Conservation (phyloP, 345 rosid species). For the Melastoma malabathricum region DNA sequence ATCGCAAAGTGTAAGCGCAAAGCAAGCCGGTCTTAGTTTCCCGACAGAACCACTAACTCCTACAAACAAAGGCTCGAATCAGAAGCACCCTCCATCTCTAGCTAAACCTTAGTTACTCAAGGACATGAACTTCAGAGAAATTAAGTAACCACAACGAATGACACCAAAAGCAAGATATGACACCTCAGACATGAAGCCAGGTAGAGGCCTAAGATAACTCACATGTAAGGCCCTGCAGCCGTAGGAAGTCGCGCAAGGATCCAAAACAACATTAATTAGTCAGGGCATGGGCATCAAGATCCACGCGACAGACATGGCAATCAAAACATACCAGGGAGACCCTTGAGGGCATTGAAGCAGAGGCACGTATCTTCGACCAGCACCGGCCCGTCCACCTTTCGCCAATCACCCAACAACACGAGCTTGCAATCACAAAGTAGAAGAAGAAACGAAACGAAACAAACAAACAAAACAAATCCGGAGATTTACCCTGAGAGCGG, state of each 20-base stretch:
- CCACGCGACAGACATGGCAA: not conserved
- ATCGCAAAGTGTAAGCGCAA: too few species aligned
- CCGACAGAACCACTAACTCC: too few species aligned
- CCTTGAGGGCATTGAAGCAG: constrained; percentile 87
- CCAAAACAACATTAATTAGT: constrained; percentile 1
- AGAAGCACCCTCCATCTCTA: too few species aligned
- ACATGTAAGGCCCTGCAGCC: constrained; percentile 94
- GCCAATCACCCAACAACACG: not conserved
- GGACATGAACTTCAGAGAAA: too few species aligned
- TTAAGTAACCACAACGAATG: too few species aligned
- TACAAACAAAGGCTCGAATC: too few species aligned
- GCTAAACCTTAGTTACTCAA: too few species aligned
- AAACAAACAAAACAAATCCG: not conserved
- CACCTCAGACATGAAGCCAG: not conserved
- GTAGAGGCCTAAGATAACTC: constrained; percentile 24
- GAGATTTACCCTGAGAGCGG: constrained; percentile 50
- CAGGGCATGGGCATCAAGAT: too few species aligned
- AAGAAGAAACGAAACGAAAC: not conserved
- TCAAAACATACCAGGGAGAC: constrained; percentile 67
- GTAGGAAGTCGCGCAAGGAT: not conserved
- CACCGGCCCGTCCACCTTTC: constrained; percentile 82
- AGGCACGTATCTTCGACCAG: constrained; percentile 95
- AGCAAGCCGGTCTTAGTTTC: too few species aligned
- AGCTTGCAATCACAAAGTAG: not conserved
- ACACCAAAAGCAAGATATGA: not conserved